phyloP scores from a whole-genome alignment of 2,329 filamentous ascomycete species.

The Monilinia aucupariae region DNA sequence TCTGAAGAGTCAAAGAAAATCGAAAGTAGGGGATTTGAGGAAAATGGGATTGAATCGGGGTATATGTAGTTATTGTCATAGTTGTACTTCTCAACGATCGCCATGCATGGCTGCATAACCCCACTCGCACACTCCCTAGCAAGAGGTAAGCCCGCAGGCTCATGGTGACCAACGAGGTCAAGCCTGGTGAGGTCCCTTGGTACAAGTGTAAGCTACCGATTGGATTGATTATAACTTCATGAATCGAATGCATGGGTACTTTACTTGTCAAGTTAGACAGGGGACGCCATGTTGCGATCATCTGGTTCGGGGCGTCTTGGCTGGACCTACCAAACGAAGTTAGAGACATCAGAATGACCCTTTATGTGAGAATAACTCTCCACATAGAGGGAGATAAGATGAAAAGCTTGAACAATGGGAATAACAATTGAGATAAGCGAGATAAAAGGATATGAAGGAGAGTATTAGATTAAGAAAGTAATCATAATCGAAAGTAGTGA shows the following conservation, averaged over 20 bases:
- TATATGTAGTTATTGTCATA: slow-evolving; percentile 2
- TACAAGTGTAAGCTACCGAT: background rate
- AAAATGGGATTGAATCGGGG: slow-evolving; percentile 15
- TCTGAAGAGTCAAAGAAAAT: background rate
- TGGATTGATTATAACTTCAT: slow-evolving; percentile 1
- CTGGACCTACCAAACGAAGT: slow-evolving; percentile 14
- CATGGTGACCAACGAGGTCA: background rate
- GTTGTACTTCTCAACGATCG: background rate
- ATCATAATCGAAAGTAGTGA: background rate
- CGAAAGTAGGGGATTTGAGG: background rate
- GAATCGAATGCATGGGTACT: slow-evolving; percentile 7
- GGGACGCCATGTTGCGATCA: slow-evolving; percentile 4
- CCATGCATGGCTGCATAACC: slow-evolving; percentile 8
- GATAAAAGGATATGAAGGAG: slow-evolving; percentile 5
- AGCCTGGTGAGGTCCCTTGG: background rate
- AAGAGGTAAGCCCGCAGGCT: background rate
- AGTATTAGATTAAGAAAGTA: slow-evolving; percentile 1
- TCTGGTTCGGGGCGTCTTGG: slow-evolving; percentile 9
- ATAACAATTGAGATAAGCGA: slow-evolving; percentile 1
- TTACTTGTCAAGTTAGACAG: slow-evolving; percentile 10
- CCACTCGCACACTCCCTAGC: slow-evolving; percentile 1
- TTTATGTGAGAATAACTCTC: background rate
- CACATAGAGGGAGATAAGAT: slow-evolving; percentile 11
- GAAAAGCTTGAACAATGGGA: slow-evolving; percentile 1
- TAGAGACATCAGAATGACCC: background rate